Evolutionary conservation across 2,329 filamentous ascomycete species (phyloP), one percentile per base, ranked within the genome.

Genomic region (Fusarium fracticaudum): DNA sequence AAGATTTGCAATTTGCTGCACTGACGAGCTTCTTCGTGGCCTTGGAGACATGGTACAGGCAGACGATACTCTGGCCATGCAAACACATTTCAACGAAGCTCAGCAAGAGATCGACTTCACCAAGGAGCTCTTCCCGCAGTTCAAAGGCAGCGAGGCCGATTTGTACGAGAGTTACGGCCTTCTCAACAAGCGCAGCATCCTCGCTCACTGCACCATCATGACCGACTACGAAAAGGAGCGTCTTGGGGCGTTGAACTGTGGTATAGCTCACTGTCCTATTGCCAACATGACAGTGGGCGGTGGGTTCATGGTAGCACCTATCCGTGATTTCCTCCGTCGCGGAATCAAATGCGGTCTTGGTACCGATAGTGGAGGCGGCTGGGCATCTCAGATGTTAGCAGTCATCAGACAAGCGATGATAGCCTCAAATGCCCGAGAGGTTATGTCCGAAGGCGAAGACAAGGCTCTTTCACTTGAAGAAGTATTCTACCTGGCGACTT

Each of bases 71-170:
- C 17, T 69, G 12, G 40, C 67, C 1, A 69, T 69, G 33, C 67
- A 69, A 17, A 69, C 67, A 1, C 67, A 69, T 14, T 69, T 69
- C 38, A 69, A 69, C 10, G 67, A 69, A 64, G 67, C 67, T 5
- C 67, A 69, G 20, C 67, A 69, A 31, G 67, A 69, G 20, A 69
- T 69, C 0, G 65, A 69, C 10, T 51, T 51, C 4, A 69, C 67
- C 9, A 64, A 43, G 8, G 38, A 45, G 3, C 20, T 69, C 4
- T 69, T 69, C 8, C 67, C 67, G 2, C 57, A 58, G 12, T 69
- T 69, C 22, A 57, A 69, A 3, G 65, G 67, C 0, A 69, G 67
- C 18, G 67, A 69, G 29, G 67, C 67, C 15, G 65, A 69, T 18
- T 17, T 69, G 1, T 69, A 69, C 18, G 58, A 69, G 14, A 64